Conservation (phyloP, 805 yeast species). For the Candida insectorum region DNA sequence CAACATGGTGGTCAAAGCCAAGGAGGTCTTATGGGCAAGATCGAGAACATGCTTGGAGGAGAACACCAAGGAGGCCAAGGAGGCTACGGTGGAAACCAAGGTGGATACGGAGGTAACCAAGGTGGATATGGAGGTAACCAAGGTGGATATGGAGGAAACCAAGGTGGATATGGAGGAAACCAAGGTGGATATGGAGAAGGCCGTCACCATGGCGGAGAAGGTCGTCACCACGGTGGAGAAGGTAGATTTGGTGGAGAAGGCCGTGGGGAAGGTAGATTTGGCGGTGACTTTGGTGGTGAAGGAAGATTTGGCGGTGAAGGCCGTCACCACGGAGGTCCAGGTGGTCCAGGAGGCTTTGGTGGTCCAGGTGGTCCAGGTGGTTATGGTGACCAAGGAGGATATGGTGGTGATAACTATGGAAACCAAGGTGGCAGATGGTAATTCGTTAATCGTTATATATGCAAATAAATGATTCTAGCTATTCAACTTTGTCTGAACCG, state of each 20-base stretch:
- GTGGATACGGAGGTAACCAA: conserved; percentile 15
- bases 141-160: conserved; percentile 4
- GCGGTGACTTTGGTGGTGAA: conserved; percentile 4
- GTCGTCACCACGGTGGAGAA: conserved; percentile 8
- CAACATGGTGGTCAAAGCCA: conserved; percentile 9
- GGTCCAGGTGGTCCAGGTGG: conserved; percentile 12
- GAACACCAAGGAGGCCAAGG: conserved; percentile 18
- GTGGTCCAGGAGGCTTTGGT: conserved; percentile 12
- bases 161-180: conserved; percentile 14
- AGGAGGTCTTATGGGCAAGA: conserved; percentile 1
- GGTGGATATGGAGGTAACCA: conserved; percentile 5
- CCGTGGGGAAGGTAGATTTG: conserved; percentile 2
- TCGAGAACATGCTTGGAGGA: conserved; percentile 10
- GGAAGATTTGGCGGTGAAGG: no score
- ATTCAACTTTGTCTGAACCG: conserved; percentile 26
- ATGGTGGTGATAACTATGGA: conserved; percentile 16
- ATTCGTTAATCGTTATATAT: conserved; percentile 12
- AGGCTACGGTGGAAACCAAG: conserved; percentile 16
- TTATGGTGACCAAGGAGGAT: conserved; percentile 13
- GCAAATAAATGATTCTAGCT: conserved; percentile 4
- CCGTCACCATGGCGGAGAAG: no score
- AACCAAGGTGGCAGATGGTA: conserved; percentile 15
- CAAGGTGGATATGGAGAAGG: conserved; percentile 21
- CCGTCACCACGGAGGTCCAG: conserved; percentile 9
- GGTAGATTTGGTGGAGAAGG: background rate